phyloP scores from a whole-genome alignment of 2,329 filamentous ascomycete species.

The Elsinoe ampelina region DNA sequence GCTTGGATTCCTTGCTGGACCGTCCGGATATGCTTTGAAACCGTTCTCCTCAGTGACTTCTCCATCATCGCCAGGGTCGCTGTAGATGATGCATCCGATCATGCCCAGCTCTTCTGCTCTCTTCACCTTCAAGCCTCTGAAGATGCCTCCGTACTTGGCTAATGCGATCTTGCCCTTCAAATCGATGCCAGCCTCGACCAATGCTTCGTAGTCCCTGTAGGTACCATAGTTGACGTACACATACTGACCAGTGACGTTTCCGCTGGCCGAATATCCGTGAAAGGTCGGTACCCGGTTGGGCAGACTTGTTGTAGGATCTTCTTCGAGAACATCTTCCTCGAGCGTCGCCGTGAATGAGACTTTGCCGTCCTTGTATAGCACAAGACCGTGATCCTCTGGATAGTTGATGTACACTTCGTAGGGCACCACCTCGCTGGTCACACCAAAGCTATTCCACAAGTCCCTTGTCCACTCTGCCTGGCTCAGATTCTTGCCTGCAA shows the following conservation, averaged over 20 bases:
- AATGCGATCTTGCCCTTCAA: slow-evolving; percentile 80
- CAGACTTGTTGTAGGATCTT: slow-evolving; percentile 62
- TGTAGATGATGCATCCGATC: slow-evolving; percentile 76
- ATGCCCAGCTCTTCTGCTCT: slow-evolving; percentile 84
- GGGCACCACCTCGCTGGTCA: slow-evolving; percentile 36
- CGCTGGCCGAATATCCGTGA: slow-evolving; percentile 86
- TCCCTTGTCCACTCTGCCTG: slow-evolving; percentile 45
- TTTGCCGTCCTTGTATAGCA: slow-evolving; percentile 32
- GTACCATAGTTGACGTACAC: slow-evolving; percentile 91
- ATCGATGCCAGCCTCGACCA: slow-evolving; percentile 63
- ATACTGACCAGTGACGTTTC: slow-evolving; percentile 79
- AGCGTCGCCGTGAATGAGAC: slow-evolving; percentile 50
- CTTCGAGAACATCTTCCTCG: slow-evolving; percentile 72
- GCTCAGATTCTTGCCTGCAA: slow-evolving; percentile 43
- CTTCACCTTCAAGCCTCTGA: slow-evolving; percentile 87
- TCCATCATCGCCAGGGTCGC: slow-evolving; percentile 82
- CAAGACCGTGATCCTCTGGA: slow-evolving; percentile 39
- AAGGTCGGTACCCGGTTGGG: slow-evolving; percentile 49
- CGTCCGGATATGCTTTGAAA: slow-evolving; percentile 67
- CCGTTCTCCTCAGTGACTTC: slow-evolving; percentile 73
- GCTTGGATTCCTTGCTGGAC: slow-evolving; percentile 75
- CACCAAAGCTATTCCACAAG: slow-evolving; percentile 40
- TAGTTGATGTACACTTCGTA: slow-evolving; percentile 47
- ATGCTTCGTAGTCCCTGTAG: slow-evolving; percentile 73
- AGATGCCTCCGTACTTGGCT: slow-evolving; percentile 74